Evolutionary conservation across 352 stramenopile genomes (phyloP).

Genomic region (Halophytophthora batemanensis): DNA sequence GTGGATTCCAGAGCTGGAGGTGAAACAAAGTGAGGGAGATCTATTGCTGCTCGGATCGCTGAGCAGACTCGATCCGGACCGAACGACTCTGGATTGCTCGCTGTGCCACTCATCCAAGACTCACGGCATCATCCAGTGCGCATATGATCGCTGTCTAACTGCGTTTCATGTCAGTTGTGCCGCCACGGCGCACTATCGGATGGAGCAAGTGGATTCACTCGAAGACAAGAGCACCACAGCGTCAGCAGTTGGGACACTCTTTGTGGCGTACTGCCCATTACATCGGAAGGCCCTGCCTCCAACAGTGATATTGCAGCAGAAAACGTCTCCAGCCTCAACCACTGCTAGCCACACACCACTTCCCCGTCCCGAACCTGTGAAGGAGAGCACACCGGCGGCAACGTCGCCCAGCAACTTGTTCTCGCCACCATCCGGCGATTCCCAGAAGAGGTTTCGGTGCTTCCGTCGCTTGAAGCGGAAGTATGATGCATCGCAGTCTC

Average conservation of each 20-base stretch:
- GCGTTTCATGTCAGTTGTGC: slow-evolving; percentile 85
- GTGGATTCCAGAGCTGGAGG: slow-evolving; percentile 76
- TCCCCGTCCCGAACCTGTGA: neutral
- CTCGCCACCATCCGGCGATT: slow-evolving; percentile 38
- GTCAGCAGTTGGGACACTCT: slow-evolving; percentile 38
- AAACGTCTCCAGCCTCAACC: slow-evolving; percentile 2
- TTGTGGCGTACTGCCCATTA: slow-evolving; percentile 65
- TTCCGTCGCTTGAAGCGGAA: slow-evolving; percentile 73
- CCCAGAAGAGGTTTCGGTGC: slow-evolving; percentile 56
- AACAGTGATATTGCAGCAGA: slow-evolving; percentile 7
- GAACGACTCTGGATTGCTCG: slow-evolving; percentile 58
- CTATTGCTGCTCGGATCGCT: slow-evolving; percentile 50
- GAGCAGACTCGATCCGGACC: slow-evolving; percentile 49
- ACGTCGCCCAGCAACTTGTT: slow-evolving; percentile 56
- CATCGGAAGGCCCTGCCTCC: slow-evolving; percentile 40
- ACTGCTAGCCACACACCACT: neutral
- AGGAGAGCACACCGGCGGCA: slow-evolving; percentile 3
- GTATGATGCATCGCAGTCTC: slow-evolving; percentile 52
- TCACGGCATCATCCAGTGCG: slow-evolving; percentile 74
- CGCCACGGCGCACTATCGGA: slow-evolving; percentile 49
- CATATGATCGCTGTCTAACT: slow-evolving; percentile 59
- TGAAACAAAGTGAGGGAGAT: slow-evolving; percentile 30
- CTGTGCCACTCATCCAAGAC: slow-evolving; percentile 65
- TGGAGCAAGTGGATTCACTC: slow-evolving; percentile 45
- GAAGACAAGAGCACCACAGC: slow-evolving; percentile 26